Base-by-base conservation (phyloP, 768 basidiomycete genomes). In the Cystofilobasidium macerans region DNA sequence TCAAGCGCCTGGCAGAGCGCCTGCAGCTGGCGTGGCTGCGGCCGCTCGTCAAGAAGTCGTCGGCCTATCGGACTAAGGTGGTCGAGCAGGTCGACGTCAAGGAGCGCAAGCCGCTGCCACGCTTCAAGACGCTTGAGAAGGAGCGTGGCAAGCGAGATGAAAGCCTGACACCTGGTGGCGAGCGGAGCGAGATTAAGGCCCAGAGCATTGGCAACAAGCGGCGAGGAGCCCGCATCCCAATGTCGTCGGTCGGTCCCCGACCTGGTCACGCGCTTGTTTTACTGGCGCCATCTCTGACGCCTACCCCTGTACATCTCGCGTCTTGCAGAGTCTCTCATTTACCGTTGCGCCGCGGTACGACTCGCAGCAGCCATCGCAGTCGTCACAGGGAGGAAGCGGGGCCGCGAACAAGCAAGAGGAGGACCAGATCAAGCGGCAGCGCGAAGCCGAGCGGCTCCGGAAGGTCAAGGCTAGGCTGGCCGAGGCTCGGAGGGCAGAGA, bases 21-120 rank as follows among this genome's bases (percentile, higher is more conserved):
- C 86, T 99, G 66, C 85, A 98, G 45, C 86, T 84, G 16, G 76
- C 79, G 8, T 94, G 91, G 91, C 88, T 88, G 35, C 82, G 91
- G 8, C 91, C 91, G 0, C 92, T 94, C 76, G 86, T 93, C 78
- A 89, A 91, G 72, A 85, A 89, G 32, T 86, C 85, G 38, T 85
- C 89, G 12, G 86, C 85, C 18, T 90, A 88, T 77, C 58, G 67
- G 33, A 68, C 61, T 45, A 51, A 71, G 45, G 30, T 65, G 35
- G 51, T 54, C 80, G 86, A 22, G 85, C 88, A 73, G 80, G 85
- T 32, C 79, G 85, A 81, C 89, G 58, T 87, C 85, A 16, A 78
- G 80, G 62, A 61, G n/a, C 42, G 48, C 18, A 42, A 78, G 77
- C 12, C 75, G 76, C 26, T 77, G 9, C 85, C 86, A 72, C 80